Evolutionary conservation across 345 rosid genomes (phyloP).

Genomic region (Noccaea caerulescens): DNA sequence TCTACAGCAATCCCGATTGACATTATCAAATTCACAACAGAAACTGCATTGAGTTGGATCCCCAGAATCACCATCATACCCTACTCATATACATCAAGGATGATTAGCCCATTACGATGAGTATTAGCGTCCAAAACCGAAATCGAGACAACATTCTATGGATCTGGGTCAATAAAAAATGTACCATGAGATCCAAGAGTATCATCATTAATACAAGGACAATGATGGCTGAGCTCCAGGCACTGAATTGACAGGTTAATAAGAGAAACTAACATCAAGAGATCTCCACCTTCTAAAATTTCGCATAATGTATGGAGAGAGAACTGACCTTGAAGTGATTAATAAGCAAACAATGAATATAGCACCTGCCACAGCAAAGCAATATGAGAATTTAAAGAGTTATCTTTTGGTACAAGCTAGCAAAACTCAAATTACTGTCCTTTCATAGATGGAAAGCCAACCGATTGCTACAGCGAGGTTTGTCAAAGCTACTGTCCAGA

Average conservation of each 20-base stretch:
- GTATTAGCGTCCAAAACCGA: conserved; percentile 18
- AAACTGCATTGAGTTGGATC: conserved; percentile 94
- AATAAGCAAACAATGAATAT: conserved; percentile 77
- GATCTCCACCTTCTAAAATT: conserved; percentile 16
- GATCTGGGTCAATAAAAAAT: conserved; percentile 22
- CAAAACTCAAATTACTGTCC: background rate
- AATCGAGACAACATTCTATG: conserved; percentile 6
- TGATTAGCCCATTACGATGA: conserved; percentile 14
- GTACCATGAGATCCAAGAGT: conserved; percentile 88
- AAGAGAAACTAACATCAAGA: conserved; percentile 31
- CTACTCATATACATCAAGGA: conserved; percentile 51
- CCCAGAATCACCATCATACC: conserved; percentile 88
- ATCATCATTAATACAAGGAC: conserved; percentile 83
- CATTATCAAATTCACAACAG: conserved; percentile 93
- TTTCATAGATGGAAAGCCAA: conserved; percentile 48
- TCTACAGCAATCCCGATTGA: conserved; percentile 94
- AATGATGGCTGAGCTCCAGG: conserved; percentile 85
- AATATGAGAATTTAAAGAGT: conserved; percentile 29
- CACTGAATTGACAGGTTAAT: conserved; percentile 55
- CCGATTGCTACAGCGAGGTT: conserved; percentile 86
- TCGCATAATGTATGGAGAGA: conserved; percentile 33
- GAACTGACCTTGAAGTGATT: conserved; percentile 79
- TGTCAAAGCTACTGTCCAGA: conserved; percentile 86
- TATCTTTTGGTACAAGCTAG: conserved; percentile 30
- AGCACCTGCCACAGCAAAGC: conserved; percentile 62